These are phyloP conservation scores for Podila horticola DNA, from an alignment of 192 early-diverging fungal species.

Conservation along the genomic window DNA sequence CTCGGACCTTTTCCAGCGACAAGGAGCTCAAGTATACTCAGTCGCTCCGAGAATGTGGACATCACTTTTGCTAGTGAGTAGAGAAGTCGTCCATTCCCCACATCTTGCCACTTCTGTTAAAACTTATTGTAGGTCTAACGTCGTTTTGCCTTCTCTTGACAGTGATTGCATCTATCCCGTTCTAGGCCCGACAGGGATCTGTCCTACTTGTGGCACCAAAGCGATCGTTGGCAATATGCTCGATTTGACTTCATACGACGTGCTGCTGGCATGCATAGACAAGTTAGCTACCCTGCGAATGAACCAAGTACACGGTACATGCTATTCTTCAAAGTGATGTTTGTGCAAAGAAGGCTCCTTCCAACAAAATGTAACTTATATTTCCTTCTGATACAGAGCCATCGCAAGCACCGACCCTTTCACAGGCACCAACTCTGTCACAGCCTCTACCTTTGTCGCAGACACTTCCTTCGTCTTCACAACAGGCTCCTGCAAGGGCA, in stretches of 20 bases:
- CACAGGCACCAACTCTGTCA: neutral
- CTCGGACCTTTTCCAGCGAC: neutral
- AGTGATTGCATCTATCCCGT: conserved; percentile 35
- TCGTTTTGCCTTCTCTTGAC: neutral
- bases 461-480: neutral
- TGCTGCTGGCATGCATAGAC: conserved; percentile 40
- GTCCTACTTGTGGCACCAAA: conserved; percentile 46
- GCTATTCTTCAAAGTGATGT: neutral
- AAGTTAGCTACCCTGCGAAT: conserved; percentile 15
- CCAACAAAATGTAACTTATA: too few species aligned
- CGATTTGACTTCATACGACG: conserved; percentile 38
- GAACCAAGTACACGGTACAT: neutral
- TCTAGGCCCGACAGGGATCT: conserved; percentile 24
- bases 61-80: conserved; percentile 54
- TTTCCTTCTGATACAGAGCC: neutral
- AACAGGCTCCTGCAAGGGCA: neutral
- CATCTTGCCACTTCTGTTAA: neutral
- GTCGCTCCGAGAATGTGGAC: conserved; percentile 51
- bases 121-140: neutral
- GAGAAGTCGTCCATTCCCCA: neutral
- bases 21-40: conserved; percentile 30
- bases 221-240: conserved; percentile 46
- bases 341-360: too few species aligned
- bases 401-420: neutral
- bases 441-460: neutral